These are phyloP conservation scores for Centaurea solstitialis DNA, from an alignment of 129 eudicot genomes.

Conservation along the genomic window DNA sequence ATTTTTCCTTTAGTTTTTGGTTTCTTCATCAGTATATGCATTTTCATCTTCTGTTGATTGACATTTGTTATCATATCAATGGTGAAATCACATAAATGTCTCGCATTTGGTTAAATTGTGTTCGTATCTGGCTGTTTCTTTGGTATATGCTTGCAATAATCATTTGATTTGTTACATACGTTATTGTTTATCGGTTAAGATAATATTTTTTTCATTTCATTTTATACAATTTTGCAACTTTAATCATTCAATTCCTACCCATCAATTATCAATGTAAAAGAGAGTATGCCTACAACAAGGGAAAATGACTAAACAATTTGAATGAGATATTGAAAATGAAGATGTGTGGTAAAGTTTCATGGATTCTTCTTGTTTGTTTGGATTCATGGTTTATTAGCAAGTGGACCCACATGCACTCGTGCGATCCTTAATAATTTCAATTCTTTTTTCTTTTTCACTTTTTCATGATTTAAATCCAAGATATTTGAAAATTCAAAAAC, in stretches of 20 bases:
- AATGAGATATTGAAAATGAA: neutral
- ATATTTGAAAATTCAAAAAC: no score
- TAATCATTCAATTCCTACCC: neutral
- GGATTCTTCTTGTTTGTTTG: constrained; percentile 36
- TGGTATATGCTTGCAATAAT: no score
- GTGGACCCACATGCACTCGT: constrained; percentile 39
- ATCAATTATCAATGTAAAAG: neutral
- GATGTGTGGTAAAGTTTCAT: constrained; percentile 17
- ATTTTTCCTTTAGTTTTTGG: neutral
- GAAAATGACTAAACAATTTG: constrained; percentile 34
- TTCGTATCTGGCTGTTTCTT: no score
- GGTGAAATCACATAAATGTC: no score
- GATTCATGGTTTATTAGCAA: constrained; percentile 14
- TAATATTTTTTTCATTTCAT: neutral
- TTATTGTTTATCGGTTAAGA: neutral
- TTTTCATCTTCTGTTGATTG: no score
- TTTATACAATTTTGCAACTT: neutral
- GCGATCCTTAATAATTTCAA: constrained; percentile 10
- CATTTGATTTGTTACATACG: neutral
- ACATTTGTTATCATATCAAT: no score
- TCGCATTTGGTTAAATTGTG: no score
- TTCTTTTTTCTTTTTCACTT: neutral
- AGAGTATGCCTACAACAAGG: neutral
- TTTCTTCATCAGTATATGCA: neutral
- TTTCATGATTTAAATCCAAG: no score